Conservation (phyloP, 495 filamentous ascomycete genomes). For the Penicillium diatomitis region DNA sequence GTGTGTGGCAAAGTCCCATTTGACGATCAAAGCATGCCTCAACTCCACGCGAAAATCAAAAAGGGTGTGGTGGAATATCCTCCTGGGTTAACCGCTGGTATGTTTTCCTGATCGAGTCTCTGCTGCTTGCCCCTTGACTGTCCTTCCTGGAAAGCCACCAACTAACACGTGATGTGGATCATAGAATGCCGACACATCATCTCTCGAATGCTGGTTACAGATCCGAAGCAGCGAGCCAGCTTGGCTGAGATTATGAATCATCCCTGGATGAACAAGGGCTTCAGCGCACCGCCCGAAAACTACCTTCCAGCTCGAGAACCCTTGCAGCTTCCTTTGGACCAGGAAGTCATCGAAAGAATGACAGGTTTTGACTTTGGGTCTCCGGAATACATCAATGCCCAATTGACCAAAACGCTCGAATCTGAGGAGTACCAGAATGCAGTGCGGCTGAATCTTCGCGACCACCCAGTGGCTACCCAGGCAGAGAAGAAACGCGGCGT, state of each 20-base stretch:
- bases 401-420: conserved; percentile 75
- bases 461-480: conserved; percentile 51
- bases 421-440: conserved; percentile 89
- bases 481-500: conserved; percentile 83
- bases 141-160: too few species aligned
- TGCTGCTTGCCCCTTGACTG: neutral
- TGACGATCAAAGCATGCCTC: conserved; percentile 98
- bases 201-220: conserved; percentile 92
- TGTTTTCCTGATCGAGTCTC: conserved; percentile 15
- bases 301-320: conserved; percentile 78
- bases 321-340: conserved; percentile 74
- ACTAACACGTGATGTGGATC: neutral
- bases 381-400: conserved; percentile 67
- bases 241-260: conserved; percentile 92
- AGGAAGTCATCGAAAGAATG: conserved; percentile 81
- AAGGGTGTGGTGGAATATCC: conserved; percentile 95
- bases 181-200: conserved; percentile 90
- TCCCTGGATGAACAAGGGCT: conserved; percentile 96
- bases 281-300: conserved; percentile 77
- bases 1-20: conserved; percentile 98
- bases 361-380: conserved; percentile 96
- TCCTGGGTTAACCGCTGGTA: conserved; percentile 81
- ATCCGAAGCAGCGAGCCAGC: conserved; percentile 77
- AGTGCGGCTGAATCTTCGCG: conserved; percentile 56
- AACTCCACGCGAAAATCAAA: conserved; percentile 98